Conservation (phyloP, 202 grass and related monocot genomes). For the Carex sylvatica region DNA sequence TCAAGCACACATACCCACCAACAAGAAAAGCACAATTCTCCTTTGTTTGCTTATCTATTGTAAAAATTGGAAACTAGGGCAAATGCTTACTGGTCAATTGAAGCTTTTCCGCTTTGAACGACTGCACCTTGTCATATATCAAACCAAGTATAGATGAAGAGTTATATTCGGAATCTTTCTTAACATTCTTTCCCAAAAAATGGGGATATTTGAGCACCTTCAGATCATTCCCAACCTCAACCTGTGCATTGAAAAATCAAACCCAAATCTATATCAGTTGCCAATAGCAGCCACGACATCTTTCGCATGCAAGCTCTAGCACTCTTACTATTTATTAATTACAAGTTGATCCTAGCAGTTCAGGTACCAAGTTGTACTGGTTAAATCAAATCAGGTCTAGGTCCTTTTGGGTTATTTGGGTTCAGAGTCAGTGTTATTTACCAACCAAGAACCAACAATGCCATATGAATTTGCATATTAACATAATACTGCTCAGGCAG, state of each 20-base stretch:
- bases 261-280: not conserved
- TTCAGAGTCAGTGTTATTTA: not conserved
- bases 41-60: not conserved
- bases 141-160: slow-evolving; percentile 44
- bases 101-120: slow-evolving; percentile 30
- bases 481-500: not conserved
- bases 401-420: not conserved
- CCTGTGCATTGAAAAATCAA: slow-evolving; percentile 30
- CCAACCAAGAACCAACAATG: not conserved
- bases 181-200: slow-evolving; percentile 40
- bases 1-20: not conserved
- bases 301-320: not conserved
- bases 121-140: slow-evolving; percentile 42
- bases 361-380: not conserved
- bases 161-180: slow-evolving; percentile 3
- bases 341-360: not conserved
- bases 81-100: slow-evolving; percentile 28
- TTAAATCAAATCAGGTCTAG: not conserved
- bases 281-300: not conserved
- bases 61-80: not conserved
- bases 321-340: not conserved
- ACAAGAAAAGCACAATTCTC: not conserved
- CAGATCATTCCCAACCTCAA: slow-evolving; percentile 34
- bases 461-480: not conserved
- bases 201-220: slow-evolving; percentile 44